Percentiles rank a stretch among this genome's conserved stretches.
phyloP scores from a whole-genome alignment of 2,329 filamentous ascomycete species.

The Paramyrothecium roridum region DNA sequence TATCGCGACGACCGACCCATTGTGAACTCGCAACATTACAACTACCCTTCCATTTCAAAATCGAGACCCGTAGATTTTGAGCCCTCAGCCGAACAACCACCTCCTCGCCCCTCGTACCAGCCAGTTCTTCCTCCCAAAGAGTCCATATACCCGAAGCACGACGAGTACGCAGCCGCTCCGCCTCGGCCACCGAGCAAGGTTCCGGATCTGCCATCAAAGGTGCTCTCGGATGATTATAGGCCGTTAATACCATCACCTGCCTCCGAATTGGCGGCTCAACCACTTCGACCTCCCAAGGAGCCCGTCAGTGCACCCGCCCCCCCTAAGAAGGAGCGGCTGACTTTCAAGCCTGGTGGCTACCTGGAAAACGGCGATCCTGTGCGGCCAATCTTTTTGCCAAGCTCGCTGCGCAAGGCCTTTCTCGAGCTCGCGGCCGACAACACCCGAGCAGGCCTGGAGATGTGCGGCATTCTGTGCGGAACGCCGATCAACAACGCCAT shows the following conservation, averaged over 20 bases:
- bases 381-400: conserved; percentile 82
- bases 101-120: conserved; percentile 29
- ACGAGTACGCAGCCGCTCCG: not conserved
- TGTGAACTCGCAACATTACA: conserved; percentile 34
- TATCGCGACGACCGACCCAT: conserved; percentile 21
- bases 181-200: not conserved
- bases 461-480: conserved; percentile 91
- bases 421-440: conserved; percentile 72
- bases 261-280: conserved; percentile 11
- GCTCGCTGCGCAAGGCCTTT: conserved; percentile 70
- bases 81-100: conserved; percentile 20
- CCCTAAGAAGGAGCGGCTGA: conserved; percentile 58
- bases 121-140: conserved; percentile 19
- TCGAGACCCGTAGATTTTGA: conserved; percentile 46
- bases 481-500: conserved; percentile 89
- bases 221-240: conserved; percentile 17
- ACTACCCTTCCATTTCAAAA: conserved; percentile 56
- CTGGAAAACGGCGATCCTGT: conserved; percentile 87
- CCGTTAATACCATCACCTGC: conserved; percentile 14
- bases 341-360: conserved; percentile 72
- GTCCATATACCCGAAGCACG: conserved; percentile 6
- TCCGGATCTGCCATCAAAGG: conserved; percentile 23
- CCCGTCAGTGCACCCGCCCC: conserved; percentile 17
- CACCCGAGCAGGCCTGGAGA: conserved; percentile 80
- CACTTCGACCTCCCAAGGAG: conserved; percentile 23